Percentiles rank a stretch among this genome's conserved stretches.
phyloP scores from a whole-genome alignment of 345 rosid species.

The Triadica sebifera region DNA sequence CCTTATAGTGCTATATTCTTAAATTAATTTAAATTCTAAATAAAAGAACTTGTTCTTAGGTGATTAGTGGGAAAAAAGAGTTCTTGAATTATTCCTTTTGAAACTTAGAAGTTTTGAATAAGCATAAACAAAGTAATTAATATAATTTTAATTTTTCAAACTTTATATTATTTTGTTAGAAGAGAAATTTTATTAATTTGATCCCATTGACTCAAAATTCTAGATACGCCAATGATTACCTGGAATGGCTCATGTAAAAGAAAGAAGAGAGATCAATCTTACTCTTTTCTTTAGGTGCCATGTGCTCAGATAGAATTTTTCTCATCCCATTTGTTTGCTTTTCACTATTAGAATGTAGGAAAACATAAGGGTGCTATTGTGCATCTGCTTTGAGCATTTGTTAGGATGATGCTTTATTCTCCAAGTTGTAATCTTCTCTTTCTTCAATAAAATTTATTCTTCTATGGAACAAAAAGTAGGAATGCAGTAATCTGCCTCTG shows the following conservation, averaged over 20 bases:
- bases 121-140: too few species aligned
- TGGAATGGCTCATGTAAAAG: background rate
- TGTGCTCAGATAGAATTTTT: background rate
- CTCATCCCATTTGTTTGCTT: background rate
- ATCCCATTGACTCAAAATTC: too few species aligned
- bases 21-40: too few species aligned
- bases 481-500: background rate
- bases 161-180: too few species aligned
- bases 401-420: background rate
- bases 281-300: background rate
- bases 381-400: slow-evolving; percentile 8
- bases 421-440: background rate
- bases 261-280: background rate
- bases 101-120: too few species aligned
- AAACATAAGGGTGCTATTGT: background rate
- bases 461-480: background rate
- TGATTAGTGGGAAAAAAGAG: too few species aligned
- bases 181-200: too few species aligned
- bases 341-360: background rate
- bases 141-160: too few species aligned
- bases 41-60: too few species aligned
- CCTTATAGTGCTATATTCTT: too few species aligned
- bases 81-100: too few species aligned
- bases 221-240: too few species aligned
- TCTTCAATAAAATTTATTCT: background rate